Evolutionary conservation across 2,329 filamentous ascomycete species (phyloP).

Genomic region (Trichophyton simii): DNA sequence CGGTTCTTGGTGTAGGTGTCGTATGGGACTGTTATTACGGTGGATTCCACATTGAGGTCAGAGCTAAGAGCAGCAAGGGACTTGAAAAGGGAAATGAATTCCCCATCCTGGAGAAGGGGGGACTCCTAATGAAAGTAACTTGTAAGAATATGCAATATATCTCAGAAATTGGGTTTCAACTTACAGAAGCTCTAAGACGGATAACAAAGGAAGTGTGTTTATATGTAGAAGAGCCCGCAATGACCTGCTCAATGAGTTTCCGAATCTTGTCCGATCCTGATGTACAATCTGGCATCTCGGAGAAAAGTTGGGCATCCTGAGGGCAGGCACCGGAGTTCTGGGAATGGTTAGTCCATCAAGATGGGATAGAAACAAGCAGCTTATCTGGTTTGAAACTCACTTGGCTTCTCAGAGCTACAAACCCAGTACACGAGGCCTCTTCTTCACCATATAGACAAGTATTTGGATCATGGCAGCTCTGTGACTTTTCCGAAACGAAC

Average conservation of each 20-base stretch:
- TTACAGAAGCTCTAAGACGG: not conserved
- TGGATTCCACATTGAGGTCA: slow-evolving; percentile 43
- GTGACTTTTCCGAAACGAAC: not conserved
- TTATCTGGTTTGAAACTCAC: not conserved
- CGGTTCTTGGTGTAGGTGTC: slow-evolving; percentile 11
- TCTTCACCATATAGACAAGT: not conserved
- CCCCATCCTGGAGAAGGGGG: not conserved
- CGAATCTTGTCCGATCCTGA: not conserved
- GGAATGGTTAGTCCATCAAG: not conserved
- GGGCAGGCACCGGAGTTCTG: not conserved
- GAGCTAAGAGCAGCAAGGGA: slow-evolving; percentile 33
- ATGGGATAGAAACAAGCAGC: not conserved
- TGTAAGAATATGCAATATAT: not conserved
- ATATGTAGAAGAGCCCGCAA: not conserved
- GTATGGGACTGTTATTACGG: slow-evolving; percentile 44
- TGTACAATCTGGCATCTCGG: not conserved
- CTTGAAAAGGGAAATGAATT: not conserved
- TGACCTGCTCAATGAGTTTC: not conserved
- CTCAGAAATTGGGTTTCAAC: not conserved
- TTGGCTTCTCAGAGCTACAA: not conserved
- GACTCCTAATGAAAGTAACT: not conserved
- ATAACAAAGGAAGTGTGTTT: not conserved
- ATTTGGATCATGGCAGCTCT: not conserved
- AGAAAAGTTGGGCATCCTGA: not conserved
- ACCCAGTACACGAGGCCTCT: not conserved